Conservation (phyloP, 169 alveolate species). For the Babesia bigemina region DNA sequence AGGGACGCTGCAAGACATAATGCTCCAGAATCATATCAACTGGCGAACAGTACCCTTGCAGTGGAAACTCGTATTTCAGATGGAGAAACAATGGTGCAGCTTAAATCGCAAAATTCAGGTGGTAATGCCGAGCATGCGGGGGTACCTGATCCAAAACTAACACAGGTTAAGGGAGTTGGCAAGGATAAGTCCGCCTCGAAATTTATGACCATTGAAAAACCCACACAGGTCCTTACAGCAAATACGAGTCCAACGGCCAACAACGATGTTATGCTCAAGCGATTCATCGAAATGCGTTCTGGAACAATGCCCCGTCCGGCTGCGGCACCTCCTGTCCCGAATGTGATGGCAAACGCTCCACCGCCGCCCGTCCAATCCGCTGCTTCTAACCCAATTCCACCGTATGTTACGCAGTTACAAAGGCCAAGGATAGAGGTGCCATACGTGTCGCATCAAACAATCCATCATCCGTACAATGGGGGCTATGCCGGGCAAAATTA, state of each 20-base stretch:
- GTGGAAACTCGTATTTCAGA: background rate
- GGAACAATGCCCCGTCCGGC: background rate
- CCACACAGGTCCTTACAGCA: background rate
- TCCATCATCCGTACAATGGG: background rate
- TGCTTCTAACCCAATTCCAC: background rate
- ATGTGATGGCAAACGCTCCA: background rate
- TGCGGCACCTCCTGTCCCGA: background rate
- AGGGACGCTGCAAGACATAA: no score
- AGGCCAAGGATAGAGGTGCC: background rate
- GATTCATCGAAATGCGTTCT: slow-evolving; percentile 25
- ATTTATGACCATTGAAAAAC: slow-evolving; percentile 22
- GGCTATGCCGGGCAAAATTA: background rate
- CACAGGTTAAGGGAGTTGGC: background rate
- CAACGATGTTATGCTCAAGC: slow-evolving; percentile 29
- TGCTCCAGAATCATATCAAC: no score
- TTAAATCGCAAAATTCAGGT: background rate
- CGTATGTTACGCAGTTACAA: background rate
- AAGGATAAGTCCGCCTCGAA: slow-evolving; percentile 6
- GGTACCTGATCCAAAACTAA: no score
- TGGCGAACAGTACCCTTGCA: no score
- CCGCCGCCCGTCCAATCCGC: background rate
- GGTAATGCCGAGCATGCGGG: background rate
- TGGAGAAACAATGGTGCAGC: background rate
- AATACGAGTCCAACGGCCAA: background rate
- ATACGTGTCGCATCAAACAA: background rate